Evolutionary conservation across 495 filamentous ascomycete species (phyloP).

Genomic region (Penicillium turbatum): DNA sequence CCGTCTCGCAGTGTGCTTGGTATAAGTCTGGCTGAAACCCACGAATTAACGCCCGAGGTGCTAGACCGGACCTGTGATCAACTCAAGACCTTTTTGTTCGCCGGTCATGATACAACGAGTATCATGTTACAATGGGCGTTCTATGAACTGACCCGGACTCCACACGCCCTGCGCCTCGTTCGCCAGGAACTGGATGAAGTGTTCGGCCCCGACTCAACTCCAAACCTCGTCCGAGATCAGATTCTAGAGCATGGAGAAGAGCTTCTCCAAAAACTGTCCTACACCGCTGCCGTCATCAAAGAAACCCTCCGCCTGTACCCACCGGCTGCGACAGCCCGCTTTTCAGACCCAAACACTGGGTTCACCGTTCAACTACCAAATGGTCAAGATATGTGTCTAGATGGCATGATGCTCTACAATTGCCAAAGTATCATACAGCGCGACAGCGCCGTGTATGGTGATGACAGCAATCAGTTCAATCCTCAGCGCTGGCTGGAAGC

Average conservation of each 20-base stretch:
- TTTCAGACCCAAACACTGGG: slow-evolving; percentile 25
- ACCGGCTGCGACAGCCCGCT: slow-evolving; percentile 37
- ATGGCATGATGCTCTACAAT: slow-evolving; percentile 21
- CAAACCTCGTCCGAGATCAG: neutral
- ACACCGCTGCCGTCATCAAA: slow-evolving; percentile 46
- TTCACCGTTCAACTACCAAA: slow-evolving; percentile 18
- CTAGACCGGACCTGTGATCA: slow-evolving; percentile 19
- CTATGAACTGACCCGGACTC: slow-evolving; percentile 48
- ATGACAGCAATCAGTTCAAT: slow-evolving; percentile 11
- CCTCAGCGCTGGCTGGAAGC: slow-evolving; percentile 26
- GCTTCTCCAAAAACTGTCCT: slow-evolving; percentile 37
- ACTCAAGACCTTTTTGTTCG: slow-evolving; percentile 32
- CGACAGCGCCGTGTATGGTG: slow-evolving; percentile 17
- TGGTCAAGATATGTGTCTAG: neutral
- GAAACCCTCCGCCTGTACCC: slow-evolving; percentile 45
- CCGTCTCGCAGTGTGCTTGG: neutral
- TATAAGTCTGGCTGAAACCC: neutral
- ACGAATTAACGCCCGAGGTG: neutral
- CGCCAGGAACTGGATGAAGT: slow-evolving; percentile 42
- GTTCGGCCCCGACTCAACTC: neutral
- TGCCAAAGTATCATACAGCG: slow-evolving; percentile 21
- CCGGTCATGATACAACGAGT: slow-evolving; percentile 39
- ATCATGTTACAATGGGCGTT: slow-evolving; percentile 34
- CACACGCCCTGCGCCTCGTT: slow-evolving; percentile 33
- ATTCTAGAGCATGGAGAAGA: slow-evolving; percentile 4